Percentiles rank a stretch among this genome's conserved stretches.
phyloP scores from a whole-genome alignment of 345 rosid genomes.

The Euphorbia pulcherrima region DNA sequence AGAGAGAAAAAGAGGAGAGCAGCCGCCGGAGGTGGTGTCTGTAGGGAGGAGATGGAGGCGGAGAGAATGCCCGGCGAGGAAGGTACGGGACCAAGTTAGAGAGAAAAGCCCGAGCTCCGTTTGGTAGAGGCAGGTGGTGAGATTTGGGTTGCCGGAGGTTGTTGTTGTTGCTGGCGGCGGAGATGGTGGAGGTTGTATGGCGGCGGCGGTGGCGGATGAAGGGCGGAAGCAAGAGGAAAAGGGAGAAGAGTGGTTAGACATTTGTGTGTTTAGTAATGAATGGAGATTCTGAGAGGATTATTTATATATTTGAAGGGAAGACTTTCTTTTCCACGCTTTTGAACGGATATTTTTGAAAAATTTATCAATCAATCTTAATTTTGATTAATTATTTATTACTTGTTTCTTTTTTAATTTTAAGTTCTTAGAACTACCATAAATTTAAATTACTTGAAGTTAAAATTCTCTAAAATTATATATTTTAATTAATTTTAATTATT shows the following conservation, averaged over 20 bases:
- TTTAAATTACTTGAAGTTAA: no score
- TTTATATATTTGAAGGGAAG: not conserved
- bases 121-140: conserved; percentile 67
- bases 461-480: no score
- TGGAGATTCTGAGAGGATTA: conserved; percentile 6
- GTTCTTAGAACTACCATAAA: no score
- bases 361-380: no score
- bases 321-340: conserved; percentile 1
- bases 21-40: conserved; percentile 28
- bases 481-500: no score
- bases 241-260: conserved; percentile 53
- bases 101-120: conserved; percentile 75
- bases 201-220: conserved; percentile 20
- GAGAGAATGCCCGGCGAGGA: conserved; percentile 69
- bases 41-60: conserved; percentile 63
- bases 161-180: conserved; percentile 30
- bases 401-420: no score
- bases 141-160: conserved; percentile 43
- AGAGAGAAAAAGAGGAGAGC: conserved; percentile 44
- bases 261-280: conserved; percentile 10
- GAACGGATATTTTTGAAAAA: not conserved
- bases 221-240: conserved; percentile 51
- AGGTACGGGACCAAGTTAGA: conserved; percentile 73
- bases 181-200: conserved; percentile 16
- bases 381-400: no score